phyloP scores from a whole-genome alignment of 2,329 filamentous ascomycete genomes.

The Xylaria sp. region DNA sequence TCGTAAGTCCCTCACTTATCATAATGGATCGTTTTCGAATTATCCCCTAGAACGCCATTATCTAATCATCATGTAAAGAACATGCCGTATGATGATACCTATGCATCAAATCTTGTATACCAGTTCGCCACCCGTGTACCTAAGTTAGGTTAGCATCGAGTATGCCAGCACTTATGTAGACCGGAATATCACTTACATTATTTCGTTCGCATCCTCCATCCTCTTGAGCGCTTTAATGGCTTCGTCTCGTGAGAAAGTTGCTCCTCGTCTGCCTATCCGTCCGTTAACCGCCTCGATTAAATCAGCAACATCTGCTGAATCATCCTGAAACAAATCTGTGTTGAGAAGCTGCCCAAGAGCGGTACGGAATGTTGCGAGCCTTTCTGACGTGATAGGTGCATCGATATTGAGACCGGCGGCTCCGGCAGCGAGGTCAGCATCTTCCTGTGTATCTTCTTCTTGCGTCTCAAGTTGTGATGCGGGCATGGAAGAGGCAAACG shows the following conservation, averaged over 20 bases:
- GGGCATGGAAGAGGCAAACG: conserved; percentile 82
- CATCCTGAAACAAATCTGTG: conserved; percentile 85
- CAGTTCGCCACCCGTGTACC: conserved; percentile 51
- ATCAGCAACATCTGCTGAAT: conserved; percentile 78
- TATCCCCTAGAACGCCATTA: conserved; percentile 32
- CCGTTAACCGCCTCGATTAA: conserved; percentile 84
- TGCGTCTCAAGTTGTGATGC: conserved; percentile 72
- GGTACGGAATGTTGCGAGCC: conserved; percentile 79
- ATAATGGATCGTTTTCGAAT: conserved; percentile 7
- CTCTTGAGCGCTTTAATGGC: conserved; percentile 79
- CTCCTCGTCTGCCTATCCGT: conserved; percentile 66
- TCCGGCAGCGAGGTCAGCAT: conserved; percentile 50
- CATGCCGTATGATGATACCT: conserved; percentile 15
- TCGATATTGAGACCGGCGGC: conserved; percentile 53
- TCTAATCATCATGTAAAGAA: conserved; percentile 23
- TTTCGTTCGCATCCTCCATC: conserved; percentile 85
- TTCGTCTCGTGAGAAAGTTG: conserved; percentile 76
- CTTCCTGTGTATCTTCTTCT: conserved; percentile 56
- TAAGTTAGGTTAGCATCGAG: conserved; percentile 40
- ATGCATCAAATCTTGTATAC: conserved; percentile 48
- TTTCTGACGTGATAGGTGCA: conserved; percentile 65
- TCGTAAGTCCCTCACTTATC: conserved; percentile 12
- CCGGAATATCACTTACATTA: conserved; percentile 77
- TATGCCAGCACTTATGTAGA: not conserved
- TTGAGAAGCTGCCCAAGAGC: conserved; percentile 85